Evolutionary conservation across 345 rosid species (phyloP).

Genomic region (Theobroma cacao): DNA sequence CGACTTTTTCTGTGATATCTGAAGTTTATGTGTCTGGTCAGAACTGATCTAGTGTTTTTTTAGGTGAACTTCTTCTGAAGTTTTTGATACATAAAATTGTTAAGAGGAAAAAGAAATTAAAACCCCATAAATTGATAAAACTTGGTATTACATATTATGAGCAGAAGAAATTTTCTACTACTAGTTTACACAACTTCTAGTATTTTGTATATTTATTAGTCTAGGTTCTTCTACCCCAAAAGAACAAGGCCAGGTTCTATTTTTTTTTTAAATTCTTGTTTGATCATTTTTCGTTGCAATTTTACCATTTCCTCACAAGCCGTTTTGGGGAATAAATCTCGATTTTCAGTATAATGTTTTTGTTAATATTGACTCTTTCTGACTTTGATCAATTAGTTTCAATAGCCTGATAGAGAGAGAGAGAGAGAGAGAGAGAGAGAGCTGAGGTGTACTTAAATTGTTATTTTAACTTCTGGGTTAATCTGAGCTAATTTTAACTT

Average conservation of each 20-base stretch:
- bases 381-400: background rate
- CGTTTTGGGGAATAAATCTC: background rate
- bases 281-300: background rate
- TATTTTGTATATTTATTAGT: background rate
- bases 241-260: background rate
- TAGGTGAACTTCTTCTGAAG: background rate
- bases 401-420: background rate
- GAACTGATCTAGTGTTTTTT: background rate
- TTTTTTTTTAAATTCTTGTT: background rate
- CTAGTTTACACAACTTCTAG: background rate
- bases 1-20: background rate
- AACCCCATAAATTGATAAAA: background rate
- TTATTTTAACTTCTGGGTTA: background rate
- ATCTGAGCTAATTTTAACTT: background rate
- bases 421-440: too few relatives aligned
- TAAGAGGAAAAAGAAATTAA: background rate
- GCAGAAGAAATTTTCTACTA: background rate
- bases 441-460: background rate
- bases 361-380: background rate
- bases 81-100: background rate
- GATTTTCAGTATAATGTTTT: background rate
- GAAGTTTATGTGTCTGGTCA: background rate
- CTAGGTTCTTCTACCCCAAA: background rate
- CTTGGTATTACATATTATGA: background rate
- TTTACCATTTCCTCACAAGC: background rate